Base-by-base conservation (phyloP, 352 stramenopile genomes). In the Pythium scleroteichum region DNA sequence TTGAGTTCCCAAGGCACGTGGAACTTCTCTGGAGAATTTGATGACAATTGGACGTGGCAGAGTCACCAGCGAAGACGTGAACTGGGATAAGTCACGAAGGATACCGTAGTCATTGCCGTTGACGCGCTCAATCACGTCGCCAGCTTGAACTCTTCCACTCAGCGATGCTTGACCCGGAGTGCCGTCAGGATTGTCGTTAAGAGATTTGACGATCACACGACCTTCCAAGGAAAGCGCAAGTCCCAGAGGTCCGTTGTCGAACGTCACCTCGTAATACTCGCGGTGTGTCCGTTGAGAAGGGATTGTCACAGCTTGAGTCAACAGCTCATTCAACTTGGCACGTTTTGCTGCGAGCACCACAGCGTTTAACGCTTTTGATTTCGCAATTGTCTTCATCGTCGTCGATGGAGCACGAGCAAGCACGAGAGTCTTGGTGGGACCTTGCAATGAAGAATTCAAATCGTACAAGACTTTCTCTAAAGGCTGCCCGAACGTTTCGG, bases 51-150 rank as follows among this genome's bases (percentile, higher is more conserved):
- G 86, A 7, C 86, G 80, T 29, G 80, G 76, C 14, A 93, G 64
- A 9, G 68, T 74, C n/a, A 90, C 66, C 38, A 95, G 54, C 44
- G 65, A 80, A 7, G 84, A 76, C 4, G 86, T 95, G 41, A 95
- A 95, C 64, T 95, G 82, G 23, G 80, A 92, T 27, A 95, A 62
- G 71, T 93, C 84, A 13, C 59, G 78, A 17, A 95, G 54, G 19
- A 73, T 45, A 8, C 86, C 86, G 45, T 90, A 88, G 1, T 56
- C 44, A 23, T 82, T 73, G 17, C 75, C 83, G 57, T 95, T 92
- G 16, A 95, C 76, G 29, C 59, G 66, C 53, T 93, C 83, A 50
- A 95, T 83, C 41, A 88, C 59, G 48, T 95, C 86, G n/a, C 84
- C 86, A 1, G 68, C 66, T 23, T 65, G 62, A 47, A 95, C 88